Evolutionary conservation across 2,329 filamentous ascomycete species (phyloP).

Genomic region (Pseudodiploospora longispora): DNA sequence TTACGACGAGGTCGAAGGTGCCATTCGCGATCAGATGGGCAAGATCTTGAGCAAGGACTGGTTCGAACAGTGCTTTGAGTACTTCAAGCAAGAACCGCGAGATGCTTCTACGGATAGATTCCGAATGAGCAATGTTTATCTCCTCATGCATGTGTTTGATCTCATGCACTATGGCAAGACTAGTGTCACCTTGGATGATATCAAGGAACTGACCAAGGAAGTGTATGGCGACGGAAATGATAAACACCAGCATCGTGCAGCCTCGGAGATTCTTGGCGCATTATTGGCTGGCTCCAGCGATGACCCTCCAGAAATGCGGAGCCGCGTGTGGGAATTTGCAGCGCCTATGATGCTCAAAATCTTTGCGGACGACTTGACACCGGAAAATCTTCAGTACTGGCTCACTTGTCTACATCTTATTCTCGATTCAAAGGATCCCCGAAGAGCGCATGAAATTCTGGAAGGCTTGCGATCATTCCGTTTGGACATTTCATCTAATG

Average conservation of each 20-base stretch:
- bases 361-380: slow-evolving; percentile 85
- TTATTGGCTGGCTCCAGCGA: slow-evolving; percentile 76
- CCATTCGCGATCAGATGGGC: slow-evolving; percentile 71
- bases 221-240: slow-evolving; percentile 91
- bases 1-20: slow-evolving; percentile 75
- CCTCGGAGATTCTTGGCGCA: slow-evolving; percentile 84
- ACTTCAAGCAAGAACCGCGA: slow-evolving; percentile 91
- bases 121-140: slow-evolving; percentile 76
- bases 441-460: slow-evolving; percentile 77
- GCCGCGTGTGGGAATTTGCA: slow-evolving; percentile 78
- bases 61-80: slow-evolving; percentile 82
- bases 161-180: slow-evolving; percentile 77
- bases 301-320: slow-evolving; percentile 63
- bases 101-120: slow-evolving; percentile 78
- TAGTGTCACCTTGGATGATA: slow-evolving; percentile 72
- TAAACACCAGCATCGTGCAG: slow-evolving; percentile 95
- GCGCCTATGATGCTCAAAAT: slow-evolving; percentile 81
- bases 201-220: slow-evolving; percentile 68
- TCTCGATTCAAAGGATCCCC: slow-evolving; percentile 80
- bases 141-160: slow-evolving; percentile 85
- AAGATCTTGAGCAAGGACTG: slow-evolving; percentile 71
- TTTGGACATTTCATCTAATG: slow-evolving; percentile 89
- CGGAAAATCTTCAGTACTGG: slow-evolving; percentile 93
- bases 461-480: slow-evolving; percentile 77
- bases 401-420: slow-evolving; percentile 86